A percentile compares a stretch with the other conserved stretches of the same genome.
Evolutionary conservation across 192 early-diverging fungal genomes (phyloP).

Genomic region (Chytriomyces sp.): DNA sequence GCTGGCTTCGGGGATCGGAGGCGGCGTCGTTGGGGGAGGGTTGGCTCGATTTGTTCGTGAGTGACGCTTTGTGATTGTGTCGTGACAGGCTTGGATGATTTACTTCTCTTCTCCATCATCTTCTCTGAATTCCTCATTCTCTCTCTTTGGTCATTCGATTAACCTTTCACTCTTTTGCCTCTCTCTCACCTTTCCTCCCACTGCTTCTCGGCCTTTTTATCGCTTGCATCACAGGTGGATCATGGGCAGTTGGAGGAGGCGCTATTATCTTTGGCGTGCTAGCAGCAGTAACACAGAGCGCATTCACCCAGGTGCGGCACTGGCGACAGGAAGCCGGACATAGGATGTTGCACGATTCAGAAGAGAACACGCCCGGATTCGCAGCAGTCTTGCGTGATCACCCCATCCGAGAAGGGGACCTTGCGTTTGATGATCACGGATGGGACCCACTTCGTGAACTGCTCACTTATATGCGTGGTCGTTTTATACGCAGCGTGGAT

Average conservation of each 20-base stretch:
- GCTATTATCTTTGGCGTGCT: conserved; percentile 44
- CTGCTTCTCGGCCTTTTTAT: too few species aligned
- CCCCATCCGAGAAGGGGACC: neutral
- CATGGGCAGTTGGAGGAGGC: conserved; percentile 40
- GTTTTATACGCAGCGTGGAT: conserved; percentile 8
- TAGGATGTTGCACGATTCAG: neutral
- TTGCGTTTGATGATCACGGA: conserved; percentile 15
- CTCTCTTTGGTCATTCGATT: neutral
- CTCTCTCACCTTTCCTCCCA: too few species aligned
- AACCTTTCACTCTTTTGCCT: too few species aligned
- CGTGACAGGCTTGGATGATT: neutral
- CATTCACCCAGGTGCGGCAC: conserved; percentile 27
- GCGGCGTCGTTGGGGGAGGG: conserved; percentile 43
- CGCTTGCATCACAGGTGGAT: conserved; percentile 36
- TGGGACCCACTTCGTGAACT: conserved; percentile 24
- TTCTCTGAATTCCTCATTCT: neutral
- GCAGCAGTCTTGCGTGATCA: neutral
- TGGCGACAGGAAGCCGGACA: conserved; percentile 33
- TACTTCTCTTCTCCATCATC: neutral
- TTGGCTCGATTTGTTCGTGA: conserved; percentile 46
- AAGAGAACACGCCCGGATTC: neutral
- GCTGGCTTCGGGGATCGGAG: conserved; percentile 40
- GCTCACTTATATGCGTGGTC: neutral
- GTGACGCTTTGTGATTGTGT: conserved; percentile 22
- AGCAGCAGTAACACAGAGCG: conserved; percentile 27